Percentiles rank a stretch among this genome's conserved stretches.
These are phyloP conservation scores for Pythium dissotocum DNA, from an alignment of 352 stramenopile genomes.

Conservation along the genomic window DNA sequence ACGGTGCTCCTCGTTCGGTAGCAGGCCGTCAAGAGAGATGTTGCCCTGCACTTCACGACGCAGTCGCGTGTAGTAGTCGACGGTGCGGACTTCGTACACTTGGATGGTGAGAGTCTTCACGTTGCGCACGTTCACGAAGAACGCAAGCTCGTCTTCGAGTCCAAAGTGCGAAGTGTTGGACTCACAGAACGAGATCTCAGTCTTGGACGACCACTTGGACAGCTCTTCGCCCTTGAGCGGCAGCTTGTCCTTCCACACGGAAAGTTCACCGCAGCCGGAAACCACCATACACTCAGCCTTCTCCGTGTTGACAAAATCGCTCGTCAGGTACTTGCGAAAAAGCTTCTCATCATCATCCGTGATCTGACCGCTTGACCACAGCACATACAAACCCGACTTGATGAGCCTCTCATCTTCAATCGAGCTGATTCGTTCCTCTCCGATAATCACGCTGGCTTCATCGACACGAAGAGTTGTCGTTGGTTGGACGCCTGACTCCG, in stretches of 20 bases:
- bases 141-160: slow-evolving; percentile 37
- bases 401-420: slow-evolving; percentile 11
- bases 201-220: slow-evolving; percentile 22
- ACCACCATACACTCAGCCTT: slow-evolving; percentile 26
- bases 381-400: slow-evolving; percentile 3
- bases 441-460: not conserved
- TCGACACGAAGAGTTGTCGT: slow-evolving; percentile 8
- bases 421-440: not conserved
- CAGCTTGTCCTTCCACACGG: slow-evolving; percentile 38
- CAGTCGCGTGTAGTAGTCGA: slow-evolving; percentile 54
- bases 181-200: slow-evolving; percentile 47
- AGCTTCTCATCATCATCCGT: slow-evolving; percentile 4
- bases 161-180: slow-evolving; percentile 47
- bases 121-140: slow-evolving; percentile 50
- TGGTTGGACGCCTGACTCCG: not conserved
- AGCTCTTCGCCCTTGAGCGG: slow-evolving; percentile 27
- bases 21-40: slow-evolving; percentile 55
- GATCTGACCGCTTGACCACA: slow-evolving; percentile 9
- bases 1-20: slow-evolving; percentile 63
- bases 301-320: slow-evolving; percentile 8
- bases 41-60: slow-evolving; percentile 48
- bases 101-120: slow-evolving; percentile 54
- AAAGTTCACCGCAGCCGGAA: slow-evolving; percentile 8
- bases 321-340: slow-evolving; percentile 7
- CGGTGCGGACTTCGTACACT: slow-evolving; percentile 61